These are phyloP conservation scores for Dioscorea dumetorum DNA, from an alignment of 106 monocot species.

Conservation along the genomic window DNA sequence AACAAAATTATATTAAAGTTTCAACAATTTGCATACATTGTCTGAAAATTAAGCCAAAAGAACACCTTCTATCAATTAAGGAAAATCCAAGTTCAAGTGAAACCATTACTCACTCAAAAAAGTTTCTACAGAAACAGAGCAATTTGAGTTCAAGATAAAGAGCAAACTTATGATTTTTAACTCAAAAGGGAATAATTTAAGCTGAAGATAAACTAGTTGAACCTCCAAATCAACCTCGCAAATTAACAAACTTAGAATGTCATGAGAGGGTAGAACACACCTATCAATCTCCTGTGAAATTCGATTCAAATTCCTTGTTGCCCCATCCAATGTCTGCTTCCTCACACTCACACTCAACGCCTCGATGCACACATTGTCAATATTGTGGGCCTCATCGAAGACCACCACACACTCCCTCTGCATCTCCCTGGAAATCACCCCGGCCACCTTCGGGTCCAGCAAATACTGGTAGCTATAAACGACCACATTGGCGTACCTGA, in stretches of 20 bases:
- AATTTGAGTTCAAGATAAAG: too few relatives aligned
- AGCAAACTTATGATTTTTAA: too few relatives aligned
- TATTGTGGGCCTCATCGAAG: conserved; percentile 98
- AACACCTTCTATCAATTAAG: too few relatives aligned
- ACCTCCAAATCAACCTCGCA: too few relatives aligned
- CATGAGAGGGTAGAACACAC: conserved; percentile 15
- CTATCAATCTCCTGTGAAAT: conserved; percentile 87
- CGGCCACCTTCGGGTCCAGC: conserved; percentile 93
- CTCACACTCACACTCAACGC: conserved; percentile 87
- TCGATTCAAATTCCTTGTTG: conserved; percentile 66
- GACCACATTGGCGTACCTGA: conserved; percentile 78
- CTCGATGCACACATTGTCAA: conserved; percentile 98
- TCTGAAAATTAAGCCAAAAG: too few relatives aligned
- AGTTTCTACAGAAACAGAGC: too few relatives aligned
- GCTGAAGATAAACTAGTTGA: too few relatives aligned
- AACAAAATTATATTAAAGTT: too few relatives aligned
- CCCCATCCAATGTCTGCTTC: conserved; percentile 85
- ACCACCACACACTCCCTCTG: conserved; percentile 88
- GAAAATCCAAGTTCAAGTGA: too few relatives aligned
- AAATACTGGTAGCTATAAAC: conserved; percentile 98
- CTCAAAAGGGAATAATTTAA: too few relatives aligned
- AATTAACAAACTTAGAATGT: background rate
- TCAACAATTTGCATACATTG: too few relatives aligned
- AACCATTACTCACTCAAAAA: too few relatives aligned
- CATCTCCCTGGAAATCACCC: conserved; percentile 94